A percentile compares a stretch with the other conserved stretches of the same genome.
These are phyloP conservation scores for Rhizoclosmatium globosum DNA, from an alignment of 192 early-diverging fungal species.

Conservation along the genomic window DNA sequence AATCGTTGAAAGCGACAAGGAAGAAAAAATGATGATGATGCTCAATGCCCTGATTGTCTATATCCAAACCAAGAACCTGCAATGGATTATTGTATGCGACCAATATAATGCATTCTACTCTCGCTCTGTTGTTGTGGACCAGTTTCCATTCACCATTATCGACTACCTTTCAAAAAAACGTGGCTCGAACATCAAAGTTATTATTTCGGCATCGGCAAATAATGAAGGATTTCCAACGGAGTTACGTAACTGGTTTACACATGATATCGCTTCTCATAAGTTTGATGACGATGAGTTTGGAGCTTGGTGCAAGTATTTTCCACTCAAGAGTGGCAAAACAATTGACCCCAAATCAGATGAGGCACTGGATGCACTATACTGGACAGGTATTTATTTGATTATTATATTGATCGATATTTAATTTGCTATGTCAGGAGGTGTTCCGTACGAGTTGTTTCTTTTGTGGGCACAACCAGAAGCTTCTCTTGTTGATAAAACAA, in stretches of 20 bases:
- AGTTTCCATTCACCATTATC: conserved; percentile 24
- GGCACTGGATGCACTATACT: conserved; percentile 26
- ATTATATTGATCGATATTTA: neutral
- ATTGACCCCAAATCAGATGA: conserved; percentile 35
- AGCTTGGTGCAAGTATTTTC: conserved; percentile 27
- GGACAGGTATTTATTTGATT: conserved; percentile 15
- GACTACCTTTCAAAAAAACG: conserved; percentile 19
- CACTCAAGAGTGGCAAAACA: conserved; percentile 12
- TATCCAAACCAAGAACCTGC: conserved; percentile 4
- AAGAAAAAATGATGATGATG: conserved; percentile 15
- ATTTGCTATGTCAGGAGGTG: conserved; percentile 12
- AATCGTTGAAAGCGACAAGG: neutral
- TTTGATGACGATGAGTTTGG: conserved; percentile 36
- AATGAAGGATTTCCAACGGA: conserved; percentile 34
- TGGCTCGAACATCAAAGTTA: conserved; percentile 30
- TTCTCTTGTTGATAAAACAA: conserved; percentile 17
- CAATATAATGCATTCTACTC: conserved; percentile 32
- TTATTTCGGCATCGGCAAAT: conserved; percentile 35
- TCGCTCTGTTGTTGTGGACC: conserved; percentile 7
- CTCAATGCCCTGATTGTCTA: conserved; percentile 13
- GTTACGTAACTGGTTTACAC: conserved; percentile 23
- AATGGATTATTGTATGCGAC: conserved; percentile 31
- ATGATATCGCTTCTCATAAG: conserved; percentile 27
- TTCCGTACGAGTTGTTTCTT: conserved; percentile 33
- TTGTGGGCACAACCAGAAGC: conserved; percentile 29